phyloP scores from a whole-genome alignment of 164 flowering plant genomes.

The Euptelea pleiosperma region DNA sequence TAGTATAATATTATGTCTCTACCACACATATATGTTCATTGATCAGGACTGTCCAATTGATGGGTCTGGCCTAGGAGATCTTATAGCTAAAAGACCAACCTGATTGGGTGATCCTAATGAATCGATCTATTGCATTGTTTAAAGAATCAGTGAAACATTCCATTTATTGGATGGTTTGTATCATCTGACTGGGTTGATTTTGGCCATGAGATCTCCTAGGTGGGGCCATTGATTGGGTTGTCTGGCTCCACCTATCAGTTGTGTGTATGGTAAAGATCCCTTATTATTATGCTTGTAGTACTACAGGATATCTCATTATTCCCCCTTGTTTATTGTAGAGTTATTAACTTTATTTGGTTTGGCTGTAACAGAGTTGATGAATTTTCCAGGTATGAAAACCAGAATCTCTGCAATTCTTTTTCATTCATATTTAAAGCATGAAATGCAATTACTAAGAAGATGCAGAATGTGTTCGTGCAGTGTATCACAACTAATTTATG shows the following conservation, averaged over 20 bases:
- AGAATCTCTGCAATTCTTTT: conserved; percentile 1
- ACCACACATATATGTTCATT: background rate
- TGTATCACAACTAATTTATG: no score
- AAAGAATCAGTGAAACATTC: background rate
- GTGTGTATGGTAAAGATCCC: background rate
- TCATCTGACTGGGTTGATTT: conserved; percentile 2
- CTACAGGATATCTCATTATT: background rate
- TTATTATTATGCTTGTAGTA: conserved; percentile 1
- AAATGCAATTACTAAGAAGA: no score
- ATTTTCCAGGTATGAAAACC: conserved; percentile 64
- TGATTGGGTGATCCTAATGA: background rate
- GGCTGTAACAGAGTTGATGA: conserved; percentile 69
- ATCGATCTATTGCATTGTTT: background rate
- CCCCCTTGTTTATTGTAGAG: background rate
- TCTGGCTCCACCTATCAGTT: background rate
- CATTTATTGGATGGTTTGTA: background rate
- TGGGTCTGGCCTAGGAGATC: background rate
- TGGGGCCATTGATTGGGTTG: conserved; percentile 1
- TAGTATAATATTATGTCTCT: background rate
- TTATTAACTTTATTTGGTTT: conserved; percentile 15
- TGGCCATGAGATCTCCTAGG: background rate
- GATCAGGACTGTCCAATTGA: background rate
- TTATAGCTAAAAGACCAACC: background rate
- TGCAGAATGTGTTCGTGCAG: no score
- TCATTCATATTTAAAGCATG: background rate